Evolutionary conservation across 2,329 filamentous ascomycete species (phyloP), one percentile per base, ranked within the genome.

Genomic region (Aspergillus fructus): DNA sequence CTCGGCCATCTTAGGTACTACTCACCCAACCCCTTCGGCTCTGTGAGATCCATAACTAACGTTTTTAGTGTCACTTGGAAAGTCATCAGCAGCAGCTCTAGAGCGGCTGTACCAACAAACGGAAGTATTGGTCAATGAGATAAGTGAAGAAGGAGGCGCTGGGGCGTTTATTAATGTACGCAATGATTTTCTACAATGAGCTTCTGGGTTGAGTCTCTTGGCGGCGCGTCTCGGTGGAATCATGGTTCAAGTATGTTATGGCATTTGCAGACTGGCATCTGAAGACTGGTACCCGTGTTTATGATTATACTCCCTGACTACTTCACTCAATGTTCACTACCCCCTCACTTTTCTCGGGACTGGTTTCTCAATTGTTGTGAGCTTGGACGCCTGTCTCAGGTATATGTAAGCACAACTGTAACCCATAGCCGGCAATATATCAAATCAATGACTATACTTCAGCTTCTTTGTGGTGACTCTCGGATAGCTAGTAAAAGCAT

Each of bases 81-180:
- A 96, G 76, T 93, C 91, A 0, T 92, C 91, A 3, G 87, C 88
- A 4, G 90, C 94, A 2, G 90, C 92, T 1, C 76, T 99, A 30
- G 93, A 97, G 73, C 88, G 86, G 59, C 74, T 97, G 5, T 92
- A 90, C 69, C 89, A 93, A 59, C 92, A 97, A 76, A 96, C 92
- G 1, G 89, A 87, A 62, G 90, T 91, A 1, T 79, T 97, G 13
- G 83, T 97, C n/a, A 89, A 92, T 58, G 89, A 93, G 55, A 81
- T 96, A 13, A 85, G 89, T 47, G 85, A 89, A 67, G 88, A 90
- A 41, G 92, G 93, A 56, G 89, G 91, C 33, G 83, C 89, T 11
- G 92, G 90, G 39, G 88, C 91, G 30, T 93, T 97, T 72, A 83
- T 97, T 65, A 93, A 89, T 73, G 81, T 90, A 57, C 72, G 79